A percentile compares a stretch with the other conserved stretches of the same genome.
These are phyloP conservation scores for Candida hungchunana DNA, from an alignment of 805 yeast genomes.

Conservation along the genomic window DNA sequence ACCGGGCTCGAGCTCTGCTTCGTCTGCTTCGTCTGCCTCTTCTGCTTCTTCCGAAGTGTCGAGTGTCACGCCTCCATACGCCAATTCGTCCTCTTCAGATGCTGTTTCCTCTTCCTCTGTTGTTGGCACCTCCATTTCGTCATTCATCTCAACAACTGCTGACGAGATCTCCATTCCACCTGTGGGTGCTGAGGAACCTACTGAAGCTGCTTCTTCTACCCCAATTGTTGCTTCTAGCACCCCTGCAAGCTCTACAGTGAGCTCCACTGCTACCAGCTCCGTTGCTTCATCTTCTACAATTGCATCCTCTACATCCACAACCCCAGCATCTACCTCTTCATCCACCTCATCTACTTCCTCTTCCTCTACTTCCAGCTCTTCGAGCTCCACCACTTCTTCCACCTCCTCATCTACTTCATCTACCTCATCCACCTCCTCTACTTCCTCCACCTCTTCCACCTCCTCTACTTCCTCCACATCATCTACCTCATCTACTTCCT, in stretches of 20 bases:
- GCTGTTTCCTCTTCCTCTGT: slow-evolving; percentile 2
- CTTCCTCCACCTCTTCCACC: slow-evolving; percentile 10
- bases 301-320: slow-evolving; percentile 8
- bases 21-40: slow-evolving; percentile 1
- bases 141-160: background rate
- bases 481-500: slow-evolving; percentile 10
- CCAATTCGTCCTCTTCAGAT: background rate
- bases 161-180: no score
- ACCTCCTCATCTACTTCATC: slow-evolving; percentile 5
- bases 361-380: slow-evolving; percentile 4
- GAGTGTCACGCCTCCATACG: slow-evolving; percentile 3
- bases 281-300: slow-evolving; percentile 7
- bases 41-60: slow-evolving; percentile 4
- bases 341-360: slow-evolving; percentile 6
- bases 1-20: background rate
- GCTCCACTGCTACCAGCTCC: slow-evolving; percentile 8
- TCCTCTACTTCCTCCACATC: slow-evolving; percentile 12
- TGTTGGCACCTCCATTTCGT: background rate
- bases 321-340: slow-evolving; percentile 7
- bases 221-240: slow-evolving; percentile 4
- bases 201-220: slow-evolving; percentile 2
- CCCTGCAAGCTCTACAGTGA: slow-evolving; percentile 1
- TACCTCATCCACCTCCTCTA: slow-evolving; percentile 4
- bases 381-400: slow-evolving; percentile 3
- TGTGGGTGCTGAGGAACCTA: background rate